Evolutionary conservation across 768 basidiomycete species (phyloP).

Genomic region (Symmetrospora coprosmae): DNA sequence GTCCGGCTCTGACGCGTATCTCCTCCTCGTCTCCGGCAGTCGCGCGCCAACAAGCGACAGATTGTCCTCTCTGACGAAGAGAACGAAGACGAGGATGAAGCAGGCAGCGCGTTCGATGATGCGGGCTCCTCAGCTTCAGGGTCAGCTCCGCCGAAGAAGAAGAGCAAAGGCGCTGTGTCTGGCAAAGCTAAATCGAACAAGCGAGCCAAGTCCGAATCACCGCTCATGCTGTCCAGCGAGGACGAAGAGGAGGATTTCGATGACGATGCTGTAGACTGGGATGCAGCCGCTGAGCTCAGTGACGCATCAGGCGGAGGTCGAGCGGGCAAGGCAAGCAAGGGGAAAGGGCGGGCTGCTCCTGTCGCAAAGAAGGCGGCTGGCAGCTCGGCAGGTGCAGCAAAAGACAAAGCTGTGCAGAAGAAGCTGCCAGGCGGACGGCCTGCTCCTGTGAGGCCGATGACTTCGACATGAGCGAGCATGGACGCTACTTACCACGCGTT

Average conservation of each 20-base stretch:
- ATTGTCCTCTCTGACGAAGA: slow-evolving; percentile 1
- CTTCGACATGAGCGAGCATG: too few species aligned
- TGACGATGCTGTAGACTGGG: slow-evolving; percentile 13
- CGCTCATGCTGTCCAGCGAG: not conserved
- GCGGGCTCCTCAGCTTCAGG: not conserved
- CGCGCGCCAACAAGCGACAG: not conserved
- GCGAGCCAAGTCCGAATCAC: not conserved
- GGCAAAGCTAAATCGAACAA: not conserved
- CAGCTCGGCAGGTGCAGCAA: too few species aligned
- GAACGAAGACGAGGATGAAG: slow-evolving; percentile 6
- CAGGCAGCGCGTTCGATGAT: not conserved
- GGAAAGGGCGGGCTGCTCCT: not conserved
- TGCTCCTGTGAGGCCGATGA: too few species aligned
- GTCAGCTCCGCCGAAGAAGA: slow-evolving; percentile 7
- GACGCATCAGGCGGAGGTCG: not conserved
- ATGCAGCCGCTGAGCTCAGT: not conserved
- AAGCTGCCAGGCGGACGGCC: too few species aligned
- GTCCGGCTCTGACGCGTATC: too few species aligned
- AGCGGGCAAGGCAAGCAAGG: not conserved
- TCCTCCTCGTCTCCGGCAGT: not conserved
- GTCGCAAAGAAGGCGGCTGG: not conserved
- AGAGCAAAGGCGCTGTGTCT: not conserved
- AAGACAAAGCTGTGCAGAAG: too few species aligned
- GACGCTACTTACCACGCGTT: too few species aligned
- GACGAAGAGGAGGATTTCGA: slow-evolving; percentile 4